Conservation (phyloP, 768 basidiomycete genomes). For the Suillus bovinus region DNA sequence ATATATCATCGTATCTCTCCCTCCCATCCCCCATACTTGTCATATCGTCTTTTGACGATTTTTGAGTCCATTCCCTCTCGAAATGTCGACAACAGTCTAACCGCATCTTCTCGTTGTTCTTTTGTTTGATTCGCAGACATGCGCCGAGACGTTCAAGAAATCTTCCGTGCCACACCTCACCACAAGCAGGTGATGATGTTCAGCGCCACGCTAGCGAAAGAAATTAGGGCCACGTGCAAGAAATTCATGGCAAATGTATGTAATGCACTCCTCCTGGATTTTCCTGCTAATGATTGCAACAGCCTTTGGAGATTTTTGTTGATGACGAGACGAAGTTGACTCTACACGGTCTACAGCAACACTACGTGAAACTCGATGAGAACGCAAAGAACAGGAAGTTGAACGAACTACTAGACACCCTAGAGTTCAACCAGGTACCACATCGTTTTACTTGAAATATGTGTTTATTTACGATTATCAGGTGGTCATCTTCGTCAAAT, state of each 20-base stretch:
- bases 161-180: slow-evolving; percentile 97
- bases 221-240: slow-evolving; percentile 96
- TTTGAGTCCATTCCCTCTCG: slow-evolving; percentile 51
- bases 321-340: slow-evolving; percentile 99
- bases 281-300: not conserved
- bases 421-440: slow-evolving; percentile 95
- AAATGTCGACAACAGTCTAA: slow-evolving; percentile 61
- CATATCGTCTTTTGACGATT: slow-evolving; percentile 39
- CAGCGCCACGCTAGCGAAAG: slow-evolving; percentile 96
- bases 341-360: slow-evolving; percentile 96
- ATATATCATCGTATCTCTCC: not conserved
- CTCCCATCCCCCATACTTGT: slow-evolving; percentile 10
- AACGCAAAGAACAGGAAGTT: slow-evolving; percentile 94
- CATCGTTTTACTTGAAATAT: not conserved
- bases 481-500: slow-evolving; percentile 99
- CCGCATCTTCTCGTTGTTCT: slow-evolving; percentile 50
- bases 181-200: slow-evolving; percentile 99
- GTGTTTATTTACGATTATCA: slow-evolving; percentile 30
- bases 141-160: slow-evolving; percentile 99
- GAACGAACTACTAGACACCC: slow-evolving; percentile 90
- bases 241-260: slow-evolving; percentile 99
- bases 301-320: slow-evolving; percentile 99
- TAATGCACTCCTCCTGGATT: slow-evolving; percentile 11
- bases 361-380: slow-evolving; percentile 97
- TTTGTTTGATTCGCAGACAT: slow-evolving; percentile 75